Base-by-base conservation (phyloP, 345 rosid genomes). In the Corchorus capsularis region DNA sequence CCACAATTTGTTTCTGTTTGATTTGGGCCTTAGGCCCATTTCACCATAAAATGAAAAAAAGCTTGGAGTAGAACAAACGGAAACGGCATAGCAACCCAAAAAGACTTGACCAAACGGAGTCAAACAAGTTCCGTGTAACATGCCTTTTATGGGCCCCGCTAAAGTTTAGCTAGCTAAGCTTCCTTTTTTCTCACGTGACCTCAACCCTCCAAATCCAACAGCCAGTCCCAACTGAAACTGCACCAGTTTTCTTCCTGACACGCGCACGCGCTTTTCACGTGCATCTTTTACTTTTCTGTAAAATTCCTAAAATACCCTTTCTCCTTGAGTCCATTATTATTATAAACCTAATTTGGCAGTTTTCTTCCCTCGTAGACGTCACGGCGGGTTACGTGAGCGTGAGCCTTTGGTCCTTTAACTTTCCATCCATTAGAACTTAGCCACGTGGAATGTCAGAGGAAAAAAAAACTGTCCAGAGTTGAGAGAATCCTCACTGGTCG, bases 381-480 rank as follows among this genome's bases (percentile, higher is more conserved):
- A 74, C 77, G 47, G 75, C 13, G 52, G 76, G 68, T 46, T 61
- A 55, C 74, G 11, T 32, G 75, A 72, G 43, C 43, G 43, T 39
- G 43, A 39, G 43, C 6, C 43, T 3, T 27, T 39, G 71, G 71
- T 54, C 19, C 32, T 73, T 63, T 19, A 10, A 65, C 20, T 4
- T 77, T 20, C 72, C 34, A 41, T 57, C 82, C 84, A 81, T 17
- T 82, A 39, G 1, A 16, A 3, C 34, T 53, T 5, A 1, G 9
- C 73, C 83, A 79, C 84, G 81, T 74, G 73, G 75, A 20, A 73
- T 27, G 27, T 27, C 27, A 27, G 27, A 27, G 27, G 1, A 7
- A 41, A 35, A 16, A 32, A 45, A 4, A 39, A 32, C 50, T 47
- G 20, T 61, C 57, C 10, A 46, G 35, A 57, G 83, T 70, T 82